A percentile compares a stretch with the other conserved stretches of the same genome.
phyloP scores from a whole-genome alignment of 1,139 yeast species.

The Candida tetrigidarum region DNA sequence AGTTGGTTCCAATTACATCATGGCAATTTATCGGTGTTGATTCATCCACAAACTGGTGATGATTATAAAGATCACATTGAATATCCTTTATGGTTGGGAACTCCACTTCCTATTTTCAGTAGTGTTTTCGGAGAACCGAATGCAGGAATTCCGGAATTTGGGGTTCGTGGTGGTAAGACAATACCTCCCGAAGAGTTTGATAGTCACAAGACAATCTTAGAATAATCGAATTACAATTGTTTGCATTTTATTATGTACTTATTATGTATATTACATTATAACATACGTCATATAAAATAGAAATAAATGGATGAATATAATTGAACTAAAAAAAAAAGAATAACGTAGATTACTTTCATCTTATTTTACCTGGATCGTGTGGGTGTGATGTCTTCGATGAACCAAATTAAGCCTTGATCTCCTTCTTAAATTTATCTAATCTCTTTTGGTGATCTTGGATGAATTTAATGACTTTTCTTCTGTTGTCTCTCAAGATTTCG shows the following conservation, averaged over 20 bases:
- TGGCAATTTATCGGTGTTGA: slow-evolving; percentile 32
- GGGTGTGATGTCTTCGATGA: too few relatives aligned
- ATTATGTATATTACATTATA: background rate
- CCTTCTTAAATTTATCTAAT: slow-evolving; percentile 57
- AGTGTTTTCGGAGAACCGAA: slow-evolving; percentile 23
- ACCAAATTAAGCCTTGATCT: slow-evolving; percentile 22
- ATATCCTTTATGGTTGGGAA: slow-evolving; percentile 38
- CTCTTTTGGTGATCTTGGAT: slow-evolving; percentile 64
- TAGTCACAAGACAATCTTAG: slow-evolving; percentile 11
- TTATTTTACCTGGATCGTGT: too few relatives aligned
- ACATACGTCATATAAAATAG: background rate
- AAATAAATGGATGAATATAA: background rate
- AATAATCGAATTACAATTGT: background rate
- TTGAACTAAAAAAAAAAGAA: too few relatives aligned
- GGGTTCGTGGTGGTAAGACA: slow-evolving; percentile 22
- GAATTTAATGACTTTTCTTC: slow-evolving; percentile 62
- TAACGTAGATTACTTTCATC: background rate
- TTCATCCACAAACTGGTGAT: slow-evolving; percentile 39
- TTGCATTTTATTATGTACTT: too few relatives aligned
- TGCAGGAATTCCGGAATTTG: slow-evolving; percentile 21
- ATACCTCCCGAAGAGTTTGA: slow-evolving; percentile 21
- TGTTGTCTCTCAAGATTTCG: slow-evolving; percentile 54
- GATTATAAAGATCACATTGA: slow-evolving; percentile 30
- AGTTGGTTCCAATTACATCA: slow-evolving; percentile 39
- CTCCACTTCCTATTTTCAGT: slow-evolving; percentile 25